Evolutionary conservation across 2,329 filamentous ascomycete species (phyloP).

Genomic region (Phialophora tarda): DNA sequence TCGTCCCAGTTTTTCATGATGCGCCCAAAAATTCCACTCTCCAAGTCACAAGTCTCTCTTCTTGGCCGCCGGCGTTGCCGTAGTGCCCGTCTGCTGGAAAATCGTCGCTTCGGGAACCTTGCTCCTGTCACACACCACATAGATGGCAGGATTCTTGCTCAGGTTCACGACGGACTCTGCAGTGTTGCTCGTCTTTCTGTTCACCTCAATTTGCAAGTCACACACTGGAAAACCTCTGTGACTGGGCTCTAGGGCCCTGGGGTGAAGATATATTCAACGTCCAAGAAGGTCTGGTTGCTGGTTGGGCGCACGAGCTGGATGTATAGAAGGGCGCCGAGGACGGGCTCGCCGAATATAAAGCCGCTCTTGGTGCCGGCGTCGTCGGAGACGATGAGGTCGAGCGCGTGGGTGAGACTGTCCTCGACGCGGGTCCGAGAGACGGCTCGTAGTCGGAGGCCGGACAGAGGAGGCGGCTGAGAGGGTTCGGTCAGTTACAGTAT

Average conservation of each 20-base stretch:
- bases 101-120: not conserved
- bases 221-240: not conserved
- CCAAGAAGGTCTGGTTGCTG: not conserved
- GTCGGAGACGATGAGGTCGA: not conserved
- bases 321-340: not conserved
- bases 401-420: not conserved
- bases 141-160: not conserved
- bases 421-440: not conserved
- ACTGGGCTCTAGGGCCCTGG: no score
- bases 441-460: not conserved
- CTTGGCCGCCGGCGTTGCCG: not conserved
- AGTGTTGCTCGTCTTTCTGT: not conserved
- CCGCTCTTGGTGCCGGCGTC: not conserved
- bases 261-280: not conserved
- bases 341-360: not conserved
- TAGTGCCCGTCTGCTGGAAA: not conserved
- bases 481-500: not conserved
- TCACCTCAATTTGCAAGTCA: not conserved
- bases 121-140: not conserved
- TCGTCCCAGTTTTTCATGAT: no score
- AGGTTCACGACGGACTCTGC: not conserved
- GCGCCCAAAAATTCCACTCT: not conserved
- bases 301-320: not conserved
- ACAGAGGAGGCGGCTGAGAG: not conserved
- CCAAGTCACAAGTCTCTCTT: not conserved